Evolutionary conservation across 164 flowering plant genomes (phyloP).

Genomic region (Euptelea pleiosperma): DNA sequence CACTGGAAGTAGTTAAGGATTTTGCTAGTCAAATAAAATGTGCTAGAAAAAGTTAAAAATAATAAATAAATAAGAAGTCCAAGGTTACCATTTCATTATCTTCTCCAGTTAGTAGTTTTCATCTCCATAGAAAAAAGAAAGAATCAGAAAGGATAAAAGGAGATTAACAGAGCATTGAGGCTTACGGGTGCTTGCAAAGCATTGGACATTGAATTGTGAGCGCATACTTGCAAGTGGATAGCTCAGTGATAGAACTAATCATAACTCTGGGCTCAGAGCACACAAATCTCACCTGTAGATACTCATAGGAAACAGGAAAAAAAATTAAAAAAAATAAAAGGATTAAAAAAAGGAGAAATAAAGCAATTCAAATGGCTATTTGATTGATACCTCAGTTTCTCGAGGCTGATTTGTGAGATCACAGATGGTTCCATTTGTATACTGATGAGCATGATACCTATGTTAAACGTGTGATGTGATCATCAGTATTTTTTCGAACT

Average conservation of each 20-base stretch:
- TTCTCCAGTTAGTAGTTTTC: no score
- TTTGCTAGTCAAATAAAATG: no score
- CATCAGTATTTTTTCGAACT: background rate
- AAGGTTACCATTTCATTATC: no score
- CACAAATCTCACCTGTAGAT: slow-evolving; percentile 79
- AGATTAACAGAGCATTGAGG: slow-evolving; percentile 12
- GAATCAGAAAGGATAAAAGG: no score
- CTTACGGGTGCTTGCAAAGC: slow-evolving; percentile 96
- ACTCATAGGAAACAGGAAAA: slow-evolving; percentile 4
- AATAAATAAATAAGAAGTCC: no score
- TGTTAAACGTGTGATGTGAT: slow-evolving; percentile 4
- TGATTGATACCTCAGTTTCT: slow-evolving; percentile 74
- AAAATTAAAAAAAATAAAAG: background rate
- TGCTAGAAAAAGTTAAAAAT: no score
- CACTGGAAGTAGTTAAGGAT: no score
- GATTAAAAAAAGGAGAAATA: background rate
- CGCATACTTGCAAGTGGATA: slow-evolving; percentile 96
- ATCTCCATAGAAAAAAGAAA: no score
- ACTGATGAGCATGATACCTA: slow-evolving; percentile 92
- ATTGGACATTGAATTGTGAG: slow-evolving; percentile 81
- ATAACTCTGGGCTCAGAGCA: slow-evolving; percentile 82
- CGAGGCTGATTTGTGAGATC: slow-evolving; percentile 88
- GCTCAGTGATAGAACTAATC: slow-evolving; percentile 86
- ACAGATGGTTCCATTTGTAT: slow-evolving; percentile 83
- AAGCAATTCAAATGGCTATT: background rate